A percentile compares a stretch with the other conserved stretches of the same genome.
These are phyloP conservation scores for Triglochin maritima DNA, from an alignment of 106 monocot genomes.

Conservation along the genomic window DNA sequence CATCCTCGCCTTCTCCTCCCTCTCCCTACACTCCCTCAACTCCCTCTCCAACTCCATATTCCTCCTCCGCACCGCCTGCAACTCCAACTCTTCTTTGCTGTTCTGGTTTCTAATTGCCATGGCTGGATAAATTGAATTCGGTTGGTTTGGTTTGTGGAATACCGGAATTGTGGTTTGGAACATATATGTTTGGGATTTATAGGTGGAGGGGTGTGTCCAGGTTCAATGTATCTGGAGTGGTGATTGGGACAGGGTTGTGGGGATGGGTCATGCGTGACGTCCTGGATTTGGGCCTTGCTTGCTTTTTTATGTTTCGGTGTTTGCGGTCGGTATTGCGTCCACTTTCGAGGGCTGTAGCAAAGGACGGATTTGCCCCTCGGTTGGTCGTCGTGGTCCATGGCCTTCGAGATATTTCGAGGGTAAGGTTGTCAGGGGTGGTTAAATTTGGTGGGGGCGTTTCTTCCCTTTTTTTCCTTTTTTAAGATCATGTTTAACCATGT, in stretches of 20 bases:
- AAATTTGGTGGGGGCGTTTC: too few species aligned
- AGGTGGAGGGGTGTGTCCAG: slow-evolving; percentile 2
- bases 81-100: background rate
- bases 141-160: background rate
- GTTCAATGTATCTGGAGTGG: slow-evolving; percentile 5
- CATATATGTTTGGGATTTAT: background rate
- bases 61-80: slow-evolving; percentile 30
- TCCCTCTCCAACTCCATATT: slow-evolving; percentile 48
- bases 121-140: background rate
- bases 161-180: background rate
- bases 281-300: too few species aligned
- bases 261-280: too few species aligned
- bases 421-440: too few species aligned
- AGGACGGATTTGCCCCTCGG: too few species aligned
- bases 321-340: too few species aligned
- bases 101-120: background rate
- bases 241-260: background rate
- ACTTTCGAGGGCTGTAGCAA: too few species aligned
- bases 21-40: slow-evolving; percentile 24
- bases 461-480: too few species aligned
- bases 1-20: slow-evolving; percentile 28
- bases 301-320: too few species aligned
- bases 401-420: too few species aligned
- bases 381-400: too few species aligned
- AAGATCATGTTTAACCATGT: too few species aligned